Base-by-base conservation (phyloP, 2,329 filamentous ascomycete species). In the Plectosphaerella sp. region DNA sequence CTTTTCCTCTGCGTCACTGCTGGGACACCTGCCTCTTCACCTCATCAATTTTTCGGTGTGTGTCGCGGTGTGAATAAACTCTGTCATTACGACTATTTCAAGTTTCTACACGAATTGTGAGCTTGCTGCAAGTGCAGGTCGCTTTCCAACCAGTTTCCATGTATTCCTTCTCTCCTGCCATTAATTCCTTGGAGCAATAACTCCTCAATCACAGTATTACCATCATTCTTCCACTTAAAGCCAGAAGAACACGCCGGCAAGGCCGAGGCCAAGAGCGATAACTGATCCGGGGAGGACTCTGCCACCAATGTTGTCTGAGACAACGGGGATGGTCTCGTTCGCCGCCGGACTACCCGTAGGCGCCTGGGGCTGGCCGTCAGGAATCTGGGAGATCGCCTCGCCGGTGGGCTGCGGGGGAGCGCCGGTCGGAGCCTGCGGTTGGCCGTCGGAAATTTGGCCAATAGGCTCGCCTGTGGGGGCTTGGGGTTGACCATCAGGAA, bases 211-310 rank as follows among this genome's bases (percentile, higher is more conserved):
- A 9, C 28, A 33, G 8, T 33, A 33, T 12, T 12, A 9, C 8
- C 11, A 33, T 22, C 22, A 9, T 33, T 12, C 28, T 33, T 33
- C 11, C 14, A 8, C 56, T 67, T 67, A 74, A 61, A 73, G 56
- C 55, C 64, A 64, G 47, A 67, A 59, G 39, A 68, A 59, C 9
- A 66, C 67, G 14, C 64, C 66, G 24, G 68, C 50, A 45, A 70
- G 46, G 18, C 65, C 67, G 20, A 70, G 42, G 41, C 64, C 58
- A 14, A 73, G 58, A 15, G 67, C 70, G 10, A 62, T 61, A 36
- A 68, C 53, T 1, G 70, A 72, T 25, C 65, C 65, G 5, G 61
- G 61, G 9, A 61, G 56, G 41, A 67, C 55, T 25, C 62, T 60
- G 35, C 59, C 64, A 1, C 66, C 69, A 9, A 60, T 64, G 54